Percentiles rank a stretch among this genome's conserved stretches.
These are phyloP conservation scores for Phytophthora podocarpi DNA, from an alignment of 352 stramenopile species.

Conservation along the genomic window DNA sequence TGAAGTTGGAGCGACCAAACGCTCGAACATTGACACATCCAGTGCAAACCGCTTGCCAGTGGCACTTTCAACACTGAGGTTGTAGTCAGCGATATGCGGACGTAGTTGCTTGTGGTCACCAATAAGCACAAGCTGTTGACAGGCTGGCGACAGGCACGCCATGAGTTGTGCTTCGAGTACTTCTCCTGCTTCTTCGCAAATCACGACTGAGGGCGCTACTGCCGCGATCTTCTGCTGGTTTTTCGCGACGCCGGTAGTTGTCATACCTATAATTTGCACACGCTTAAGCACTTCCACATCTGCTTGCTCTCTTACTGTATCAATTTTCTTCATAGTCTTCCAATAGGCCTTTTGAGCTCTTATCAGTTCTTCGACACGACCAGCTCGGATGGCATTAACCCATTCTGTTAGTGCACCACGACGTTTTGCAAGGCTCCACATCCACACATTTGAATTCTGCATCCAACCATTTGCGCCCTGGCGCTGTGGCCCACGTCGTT, in stretches of 20 bases:
- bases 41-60: conserved; percentile 64
- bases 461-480: conserved; percentile 18
- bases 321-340: conserved; percentile 36
- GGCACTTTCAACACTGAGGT: conserved; percentile 60
- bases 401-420: conserved; percentile 30
- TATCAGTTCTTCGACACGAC: conserved; percentile 28
- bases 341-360: conserved; percentile 39
- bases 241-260: conserved; percentile 81
- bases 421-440: conserved; percentile 34
- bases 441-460: conserved; percentile 38
- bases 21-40: conserved; percentile 87
- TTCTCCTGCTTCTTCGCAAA: conserved; percentile 90
- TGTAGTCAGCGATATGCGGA: conserved; percentile 76
- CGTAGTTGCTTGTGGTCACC: conserved; percentile 89
- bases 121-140: conserved; percentile 88
- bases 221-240: conserved; percentile 65
- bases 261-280: conserved; percentile 81
- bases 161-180: conserved; percentile 80
- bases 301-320: conserved; percentile 32
- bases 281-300: conserved; percentile 33
- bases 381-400: conserved; percentile 14
- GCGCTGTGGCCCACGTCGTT: not conserved
- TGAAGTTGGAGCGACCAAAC: conserved; percentile 46
- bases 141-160: conserved; percentile 58
- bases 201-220: conserved; percentile 68